These are phyloP conservation scores for Ophiostoma sp. DNA, from an alignment of 2,329 filamentous ascomycete genomes.

Conservation along the genomic window DNA sequence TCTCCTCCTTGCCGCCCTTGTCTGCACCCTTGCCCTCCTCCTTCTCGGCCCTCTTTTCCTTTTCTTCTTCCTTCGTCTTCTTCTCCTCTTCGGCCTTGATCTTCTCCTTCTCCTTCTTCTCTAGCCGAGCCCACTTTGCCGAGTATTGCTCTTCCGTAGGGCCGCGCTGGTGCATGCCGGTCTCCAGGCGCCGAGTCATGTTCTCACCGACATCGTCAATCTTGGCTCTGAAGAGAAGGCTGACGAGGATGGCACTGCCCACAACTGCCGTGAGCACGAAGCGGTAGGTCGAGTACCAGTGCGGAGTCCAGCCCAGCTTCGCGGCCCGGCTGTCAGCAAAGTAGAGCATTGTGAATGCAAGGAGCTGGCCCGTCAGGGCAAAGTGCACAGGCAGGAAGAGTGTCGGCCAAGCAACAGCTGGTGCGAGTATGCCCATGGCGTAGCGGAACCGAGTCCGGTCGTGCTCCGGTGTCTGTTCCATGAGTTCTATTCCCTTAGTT, in stretches of 20 bases:
- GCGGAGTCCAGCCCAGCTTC: slow-evolving; percentile 69
- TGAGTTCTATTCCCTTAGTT: slow-evolving; percentile 69
- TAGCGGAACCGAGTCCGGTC: slow-evolving; percentile 73
- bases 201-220: slow-evolving; percentile 46
- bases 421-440: slow-evolving; percentile 72
- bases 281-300: slow-evolving; percentile 84
- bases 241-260: slow-evolving; percentile 73
- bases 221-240: slow-evolving; percentile 75
- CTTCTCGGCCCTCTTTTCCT: slow-evolving; percentile 29
- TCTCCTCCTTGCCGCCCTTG: slow-evolving; percentile 7
- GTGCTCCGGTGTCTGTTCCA: slow-evolving; percentile 56
- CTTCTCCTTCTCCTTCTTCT: slow-evolving; percentile 30
- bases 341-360: slow-evolving; percentile 79
- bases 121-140: slow-evolving; percentile 41
- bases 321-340: slow-evolving; percentile 74
- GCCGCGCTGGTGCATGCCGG: slow-evolving; percentile 36
- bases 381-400: slow-evolving; percentile 78
- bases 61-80: slow-evolving; percentile 27
- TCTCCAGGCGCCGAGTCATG: slow-evolving; percentile 34
- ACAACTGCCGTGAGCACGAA: slow-evolving; percentile 90
- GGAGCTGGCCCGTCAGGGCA: slow-evolving; percentile 79
- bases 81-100: slow-evolving; percentile 28
- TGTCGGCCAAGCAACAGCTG: slow-evolving; percentile 84
- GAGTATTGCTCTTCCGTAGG: slow-evolving; percentile 32
- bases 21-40: slow-evolving; percentile 11